A percentile compares a stretch with the other conserved stretches of the same genome.
phyloP scores from a whole-genome alignment of 106 monocot genomes.

The Cymbidium sinense region DNA sequence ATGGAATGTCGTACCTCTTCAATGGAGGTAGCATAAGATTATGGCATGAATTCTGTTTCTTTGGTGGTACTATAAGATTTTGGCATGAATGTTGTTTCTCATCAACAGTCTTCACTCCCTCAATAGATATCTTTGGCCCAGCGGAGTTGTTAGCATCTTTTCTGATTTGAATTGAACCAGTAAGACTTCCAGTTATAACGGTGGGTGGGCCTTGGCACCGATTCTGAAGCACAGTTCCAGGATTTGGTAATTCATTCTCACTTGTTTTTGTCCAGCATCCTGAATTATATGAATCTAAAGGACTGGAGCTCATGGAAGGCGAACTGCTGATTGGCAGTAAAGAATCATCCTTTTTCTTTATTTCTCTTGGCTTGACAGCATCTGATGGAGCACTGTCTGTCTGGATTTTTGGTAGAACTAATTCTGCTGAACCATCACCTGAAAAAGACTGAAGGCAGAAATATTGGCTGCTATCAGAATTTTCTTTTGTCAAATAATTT shows the following conservation, averaged over 20 bases:
- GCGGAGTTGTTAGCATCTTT: slow-evolving; percentile 15
- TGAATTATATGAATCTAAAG: slow-evolving; percentile 37
- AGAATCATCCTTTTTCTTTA: slow-evolving; percentile 15
- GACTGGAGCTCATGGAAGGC: slow-evolving; percentile 44
- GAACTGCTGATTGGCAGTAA: slow-evolving; percentile 22
- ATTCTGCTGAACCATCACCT: slow-evolving; percentile 20
- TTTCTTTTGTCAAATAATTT: slow-evolving; percentile 11
- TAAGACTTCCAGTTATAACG: slow-evolving; percentile 3
- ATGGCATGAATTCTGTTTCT: slow-evolving; percentile 10
- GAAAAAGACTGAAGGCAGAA: slow-evolving; percentile 24
- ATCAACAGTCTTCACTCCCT: slow-evolving; percentile 15
- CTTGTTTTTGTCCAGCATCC: slow-evolving; percentile 1
- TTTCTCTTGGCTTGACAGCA: slow-evolving; percentile 11
- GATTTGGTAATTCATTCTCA: slow-evolving; percentile 10
- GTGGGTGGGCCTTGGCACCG: slow-evolving; percentile 10
- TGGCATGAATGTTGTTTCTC: slow-evolving; percentile 16
- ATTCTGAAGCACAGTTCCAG: slow-evolving; percentile 15
- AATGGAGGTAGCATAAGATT: slow-evolving; percentile 12
- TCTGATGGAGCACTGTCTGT: background rate
- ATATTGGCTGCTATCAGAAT: slow-evolving; percentile 18
- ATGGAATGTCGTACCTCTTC: slow-evolving; percentile 16
- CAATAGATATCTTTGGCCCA: slow-evolving; percentile 7
- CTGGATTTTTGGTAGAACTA: slow-evolving; percentile 9
- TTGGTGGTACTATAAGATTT: slow-evolving; percentile 17
- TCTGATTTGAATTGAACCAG: slow-evolving; percentile 11